phyloP scores from a whole-genome alignment of 2,329 filamentous ascomycete species.

The Xenosphaeropsis pyriputrescens region DNA sequence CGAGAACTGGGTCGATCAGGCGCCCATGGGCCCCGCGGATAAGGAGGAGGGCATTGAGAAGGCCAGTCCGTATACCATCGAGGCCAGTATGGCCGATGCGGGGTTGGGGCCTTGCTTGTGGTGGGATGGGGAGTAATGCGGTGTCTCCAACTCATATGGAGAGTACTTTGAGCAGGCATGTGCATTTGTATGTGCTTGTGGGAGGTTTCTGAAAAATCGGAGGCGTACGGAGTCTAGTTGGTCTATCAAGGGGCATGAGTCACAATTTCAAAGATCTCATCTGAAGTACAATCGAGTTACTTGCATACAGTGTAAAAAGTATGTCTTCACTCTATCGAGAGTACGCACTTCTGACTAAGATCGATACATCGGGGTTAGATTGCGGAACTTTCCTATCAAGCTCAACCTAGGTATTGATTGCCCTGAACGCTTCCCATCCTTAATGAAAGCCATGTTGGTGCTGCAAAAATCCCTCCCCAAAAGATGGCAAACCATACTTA shows the following conservation, averaged over 20 bases:
- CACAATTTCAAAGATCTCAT: too few relatives aligned
- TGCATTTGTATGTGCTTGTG: conserved; percentile 15
- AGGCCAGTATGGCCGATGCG: conserved; percentile 46
- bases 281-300: too few relatives aligned
- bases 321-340: too few relatives aligned
- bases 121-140: conserved; percentile 31
- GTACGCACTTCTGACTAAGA: too few relatives aligned
- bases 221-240: not conserved
- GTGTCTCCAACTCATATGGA: conserved; percentile 2
- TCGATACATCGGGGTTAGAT: too few relatives aligned
- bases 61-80: conserved; percentile 57
- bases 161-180: conserved; percentile 7
- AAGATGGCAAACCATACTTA: not conserved
- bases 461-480: too few relatives aligned
- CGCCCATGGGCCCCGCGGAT: conserved; percentile 51
- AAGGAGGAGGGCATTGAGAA: conserved; percentile 41
- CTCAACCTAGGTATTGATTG: too few relatives aligned
- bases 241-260: too few relatives aligned
- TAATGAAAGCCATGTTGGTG: too few relatives aligned
- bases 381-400: too few relatives aligned
- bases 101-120: conserved; percentile 49
- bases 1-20: conserved; percentile 86
- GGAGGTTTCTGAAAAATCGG: conserved; percentile 12
- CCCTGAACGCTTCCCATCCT: too few relatives aligned
- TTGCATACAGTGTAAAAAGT: too few relatives aligned